phyloP scores from a whole-genome alignment of 116 monocot genomes.

The Zostera marina region DNA sequence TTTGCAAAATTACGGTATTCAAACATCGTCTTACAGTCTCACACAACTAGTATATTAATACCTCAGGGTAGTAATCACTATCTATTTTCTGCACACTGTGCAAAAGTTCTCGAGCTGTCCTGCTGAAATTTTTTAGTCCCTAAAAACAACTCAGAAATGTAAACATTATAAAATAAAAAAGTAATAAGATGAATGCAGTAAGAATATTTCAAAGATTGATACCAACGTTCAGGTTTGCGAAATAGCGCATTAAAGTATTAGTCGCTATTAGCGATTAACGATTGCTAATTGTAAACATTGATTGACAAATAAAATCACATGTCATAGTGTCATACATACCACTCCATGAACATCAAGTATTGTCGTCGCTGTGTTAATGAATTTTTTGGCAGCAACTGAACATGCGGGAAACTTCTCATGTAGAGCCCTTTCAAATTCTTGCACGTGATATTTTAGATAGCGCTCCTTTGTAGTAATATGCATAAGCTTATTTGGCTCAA shows the following conservation, averaged over 20 bases:
- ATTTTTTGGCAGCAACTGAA: conserved; percentile 43
- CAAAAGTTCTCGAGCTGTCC: conserved; percentile 45
- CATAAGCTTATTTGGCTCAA: conserved; percentile 52
- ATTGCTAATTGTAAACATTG: no score
- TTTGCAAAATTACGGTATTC: not conserved
- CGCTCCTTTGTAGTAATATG: conserved; percentile 44
- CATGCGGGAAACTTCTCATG: conserved; percentile 58
- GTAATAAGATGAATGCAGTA: not conserved
- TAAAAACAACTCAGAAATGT: conserved; percentile 2
- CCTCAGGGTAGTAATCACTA: conserved; percentile 64
- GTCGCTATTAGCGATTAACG: no score
- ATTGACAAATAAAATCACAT: no score
- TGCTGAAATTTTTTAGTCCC: conserved; percentile 51
- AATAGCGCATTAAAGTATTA: no score
- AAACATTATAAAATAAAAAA: not conserved
- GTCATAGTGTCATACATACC: conserved; percentile 34
- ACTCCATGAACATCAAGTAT: conserved; percentile 62
- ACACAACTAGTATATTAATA: conserved; percentile 3
- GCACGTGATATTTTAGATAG: conserved; percentile 61
- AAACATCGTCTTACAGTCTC: not conserved
- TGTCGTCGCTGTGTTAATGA: conserved; percentile 38
- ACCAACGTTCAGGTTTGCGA: no score
- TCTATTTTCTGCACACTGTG: conserved; percentile 49
- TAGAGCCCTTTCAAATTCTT: conserved; percentile 56
- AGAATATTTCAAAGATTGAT: not conserved